phyloP scores from a whole-genome alignment of 352 stramenopile species.

The Poterioochromonas sp. region DNA sequence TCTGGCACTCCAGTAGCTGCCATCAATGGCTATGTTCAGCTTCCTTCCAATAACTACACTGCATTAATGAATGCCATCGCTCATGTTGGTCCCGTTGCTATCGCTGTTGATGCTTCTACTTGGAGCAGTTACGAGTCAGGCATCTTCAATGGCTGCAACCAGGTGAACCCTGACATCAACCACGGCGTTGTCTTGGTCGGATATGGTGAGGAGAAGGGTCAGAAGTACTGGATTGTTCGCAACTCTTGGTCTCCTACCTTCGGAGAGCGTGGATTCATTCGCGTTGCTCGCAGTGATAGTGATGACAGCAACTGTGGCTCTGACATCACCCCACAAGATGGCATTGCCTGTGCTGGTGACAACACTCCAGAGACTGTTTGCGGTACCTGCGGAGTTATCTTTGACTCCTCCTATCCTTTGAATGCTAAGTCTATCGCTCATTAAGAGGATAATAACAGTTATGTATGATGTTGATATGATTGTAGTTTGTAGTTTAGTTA shows the following conservation, averaged over 20 bases:
- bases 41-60: conserved; percentile 56
- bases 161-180: conserved; percentile 60
- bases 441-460: not conserved
- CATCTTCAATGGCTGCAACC: conserved; percentile 47
- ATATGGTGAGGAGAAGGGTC: conserved; percentile 68
- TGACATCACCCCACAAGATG: conserved; percentile 50
- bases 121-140: conserved; percentile 56
- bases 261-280: conserved; percentile 62
- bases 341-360: conserved; percentile 49
- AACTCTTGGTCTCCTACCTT: conserved; percentile 74
- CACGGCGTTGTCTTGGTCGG: conserved; percentile 84
- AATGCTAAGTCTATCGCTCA: not conserved
- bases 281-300: conserved; percentile 41
- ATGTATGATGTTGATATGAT: no score
- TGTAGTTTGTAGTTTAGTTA: no score
- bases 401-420: conserved; percentile 51
- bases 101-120: conserved; percentile 48
- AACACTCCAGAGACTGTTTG: conserved; percentile 48
- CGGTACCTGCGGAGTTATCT: conserved; percentile 52
- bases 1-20: conserved; percentile 40
- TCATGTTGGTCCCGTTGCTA: conserved; percentile 52
- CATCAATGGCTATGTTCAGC: conserved; percentile 47
- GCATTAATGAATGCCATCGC: conserved; percentile 55
- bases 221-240: conserved; percentile 84
- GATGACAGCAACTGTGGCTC: not conserved